Evolutionary conservation across 768 basidiomycete genomes (phyloP).

Genomic region (Suillus sp.): DNA sequence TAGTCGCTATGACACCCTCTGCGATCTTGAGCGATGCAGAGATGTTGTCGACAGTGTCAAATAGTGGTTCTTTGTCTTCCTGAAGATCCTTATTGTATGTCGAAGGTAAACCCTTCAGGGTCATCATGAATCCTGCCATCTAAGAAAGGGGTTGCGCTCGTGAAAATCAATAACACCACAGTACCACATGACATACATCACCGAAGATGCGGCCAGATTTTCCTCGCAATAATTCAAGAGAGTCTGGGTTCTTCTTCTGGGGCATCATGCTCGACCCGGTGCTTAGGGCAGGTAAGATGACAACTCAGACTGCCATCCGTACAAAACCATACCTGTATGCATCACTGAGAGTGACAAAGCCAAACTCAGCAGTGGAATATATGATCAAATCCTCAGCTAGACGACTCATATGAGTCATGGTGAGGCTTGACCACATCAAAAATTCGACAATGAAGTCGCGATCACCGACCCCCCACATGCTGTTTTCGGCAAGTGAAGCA

Average conservation of each 20-base stretch:
- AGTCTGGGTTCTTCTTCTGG: conserved; percentile 99
- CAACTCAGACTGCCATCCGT: background rate
- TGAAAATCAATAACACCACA: background rate
- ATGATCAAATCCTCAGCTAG: conserved; percentile 96
- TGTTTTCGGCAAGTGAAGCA: conserved; percentile 87
- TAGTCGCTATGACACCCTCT: conserved; percentile 90
- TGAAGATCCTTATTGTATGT: conserved; percentile 99
- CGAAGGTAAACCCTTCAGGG: conserved; percentile 93
- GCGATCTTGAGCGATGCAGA: conserved; percentile 89
- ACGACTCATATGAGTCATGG: conserved; percentile 92
- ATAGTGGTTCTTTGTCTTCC: conserved; percentile 97
- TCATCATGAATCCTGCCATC: conserved; percentile 99
- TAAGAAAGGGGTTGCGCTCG: conserved; percentile 33
- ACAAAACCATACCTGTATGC: conserved; percentile 78
- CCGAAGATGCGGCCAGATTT: conserved; percentile 96
- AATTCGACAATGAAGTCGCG: conserved; percentile 98
- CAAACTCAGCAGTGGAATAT: conserved; percentile 97
- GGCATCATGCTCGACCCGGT: conserved; percentile 99
- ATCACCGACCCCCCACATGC: conserved; percentile 95
- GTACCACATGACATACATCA: conserved; percentile 51
- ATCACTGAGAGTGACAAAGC: conserved; percentile 93
- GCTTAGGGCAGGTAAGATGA: conserved; percentile 41
- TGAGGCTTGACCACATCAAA: conserved; percentile 92
- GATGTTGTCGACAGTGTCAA: conserved; percentile 89
- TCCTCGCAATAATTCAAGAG: conserved; percentile 91